Evolutionary conservation across 495 filamentous ascomycete genomes (phyloP), one percentile per base, ranked within the genome.

Genomic region (Elasticomyces elasticus): DNA sequence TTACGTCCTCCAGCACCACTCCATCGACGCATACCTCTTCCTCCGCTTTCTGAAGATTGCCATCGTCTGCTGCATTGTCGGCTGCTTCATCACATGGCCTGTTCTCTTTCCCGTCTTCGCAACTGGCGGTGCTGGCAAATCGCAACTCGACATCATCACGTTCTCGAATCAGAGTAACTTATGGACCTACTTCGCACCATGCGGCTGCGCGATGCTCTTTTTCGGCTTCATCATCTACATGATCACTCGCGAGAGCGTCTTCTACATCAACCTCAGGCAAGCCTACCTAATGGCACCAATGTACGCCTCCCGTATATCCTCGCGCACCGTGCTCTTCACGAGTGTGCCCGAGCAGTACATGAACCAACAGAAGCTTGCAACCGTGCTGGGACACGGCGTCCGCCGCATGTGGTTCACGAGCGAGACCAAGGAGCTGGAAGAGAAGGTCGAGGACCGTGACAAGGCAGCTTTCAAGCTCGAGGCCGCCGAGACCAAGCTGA

Each of bases 201-300:
- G 73, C 27, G 77, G 88, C 56, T 66, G 84, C 55, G 76, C 76
- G 27, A 88, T 84, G 80, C 68, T 87, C 53, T 96, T 89, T 66
- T 82, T 90, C 79, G 75, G 79, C 43, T 92, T 96, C 62, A 73
- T 98, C 61, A 85, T 96, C 71, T 85, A 84, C 66, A 82, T 90
- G 67, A 81, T 98, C 56, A 85, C 90, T 56, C 80, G 94, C 43
- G 92, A 98, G 71, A 83, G 81, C 71, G 84, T 98, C 67, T 96
- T 80, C 78, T 95, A 86, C 69, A 86, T 95, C 77, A 96, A 95
- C 68, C 68, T 97, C 54, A 88, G 91, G 60, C 94, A 98, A 74
- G 92, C 94, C 0, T 95, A 94, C 71, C 75, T 92, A 45, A 76
- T 95, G 53, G 90, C 89, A 33, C 91, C 90, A 15, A 74, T 87